Evolutionary conservation across 2,329 filamentous ascomycete genomes (phyloP).

Genomic region (Epicoccum nigrum): DNA sequence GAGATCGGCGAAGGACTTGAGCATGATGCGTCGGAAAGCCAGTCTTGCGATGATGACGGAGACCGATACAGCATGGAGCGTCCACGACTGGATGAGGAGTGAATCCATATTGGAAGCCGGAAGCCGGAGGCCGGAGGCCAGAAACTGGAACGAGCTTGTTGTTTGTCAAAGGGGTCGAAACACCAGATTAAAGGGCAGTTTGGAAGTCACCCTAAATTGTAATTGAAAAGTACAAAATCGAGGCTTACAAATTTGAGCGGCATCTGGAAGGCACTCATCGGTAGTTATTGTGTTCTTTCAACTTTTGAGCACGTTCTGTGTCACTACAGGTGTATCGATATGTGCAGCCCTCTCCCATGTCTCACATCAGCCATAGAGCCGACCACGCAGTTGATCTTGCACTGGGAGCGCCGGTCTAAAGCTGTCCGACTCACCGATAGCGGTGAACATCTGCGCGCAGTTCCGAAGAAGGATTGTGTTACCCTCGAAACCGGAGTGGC

Average conservation of each 20-base stretch:
- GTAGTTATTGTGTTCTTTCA: conserved; percentile 1
- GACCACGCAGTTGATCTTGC: conserved; percentile 3
- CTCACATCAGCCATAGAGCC: conserved; percentile 6
- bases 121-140: background rate
- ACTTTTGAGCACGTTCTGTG: conserved; percentile 11
- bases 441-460: background rate
- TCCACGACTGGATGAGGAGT: conserved; percentile 34
- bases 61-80: conserved; percentile 28
- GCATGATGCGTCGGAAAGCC: conserved; percentile 29
- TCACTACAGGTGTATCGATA: conserved; percentile 9
- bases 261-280: conserved; percentile 4
- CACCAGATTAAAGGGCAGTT: background rate
- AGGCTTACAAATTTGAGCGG: background rate
- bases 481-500: background rate
- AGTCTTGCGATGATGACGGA: conserved; percentile 31
- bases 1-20: conserved; percentile 28
- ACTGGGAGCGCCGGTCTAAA: background rate
- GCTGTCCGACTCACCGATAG: background rate
- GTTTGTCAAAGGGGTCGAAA: background rate
- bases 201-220: background rate
- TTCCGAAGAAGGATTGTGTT: conserved; percentile 7
- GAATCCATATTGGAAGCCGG: conserved; percentile 8
- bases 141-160: no score
- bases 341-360: conserved; percentile 2
- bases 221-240: background rate